Base-by-base conservation (phyloP, 192 early-diverging fungal genomes). In the Backusella macrospora region DNA sequence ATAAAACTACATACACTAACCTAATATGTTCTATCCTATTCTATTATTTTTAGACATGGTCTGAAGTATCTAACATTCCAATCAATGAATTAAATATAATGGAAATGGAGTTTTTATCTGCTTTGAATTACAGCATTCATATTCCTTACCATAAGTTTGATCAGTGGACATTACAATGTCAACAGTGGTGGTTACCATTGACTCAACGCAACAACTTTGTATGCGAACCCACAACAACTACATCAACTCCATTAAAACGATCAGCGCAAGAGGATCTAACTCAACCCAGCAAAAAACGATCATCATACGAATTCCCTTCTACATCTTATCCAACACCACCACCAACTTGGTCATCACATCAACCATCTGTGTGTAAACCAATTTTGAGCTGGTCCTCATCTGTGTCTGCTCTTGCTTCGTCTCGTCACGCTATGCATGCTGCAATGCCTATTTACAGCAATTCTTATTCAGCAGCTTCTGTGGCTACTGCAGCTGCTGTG, bases 81-180 rank as follows among this genome's bases (percentile, higher is more conserved):
- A 85, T 93, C 42, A 73, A 82, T 63, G 93, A 97, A 73, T 86
- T 97, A 39, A 93, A 92, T 62, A 89, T 92, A 9, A 94, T 94
- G 90, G 94, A 94, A 86, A 92, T 92, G 72, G 95, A 96, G 74
- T 94, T 94, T 74, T 75, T 96, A 72, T 75, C 82, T 40, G 90
- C 93, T 23, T 86, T 96, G 38, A 84, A 92, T 59, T 95, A 90
- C 70, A 85, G 87, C 67, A 83, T 94, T 38, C 89, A 91, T 79
- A 90, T 95, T 15, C 78, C 85, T 6, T 84, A 90, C 40, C 47
- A 78, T 7, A 89, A 95, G 65, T 96, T 92, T 79, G 84, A 84
- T 71, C 80, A 84, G 42, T 96, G 95, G 95, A 47, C 66, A 16
- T 48, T 46, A 4, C 70, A 77, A 59, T 77, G 76, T 65, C 70